These are phyloP conservation scores for Neurospora pannonica DNA, from an alignment of 495 filamentous ascomycete genomes.

Conservation along the genomic window DNA sequence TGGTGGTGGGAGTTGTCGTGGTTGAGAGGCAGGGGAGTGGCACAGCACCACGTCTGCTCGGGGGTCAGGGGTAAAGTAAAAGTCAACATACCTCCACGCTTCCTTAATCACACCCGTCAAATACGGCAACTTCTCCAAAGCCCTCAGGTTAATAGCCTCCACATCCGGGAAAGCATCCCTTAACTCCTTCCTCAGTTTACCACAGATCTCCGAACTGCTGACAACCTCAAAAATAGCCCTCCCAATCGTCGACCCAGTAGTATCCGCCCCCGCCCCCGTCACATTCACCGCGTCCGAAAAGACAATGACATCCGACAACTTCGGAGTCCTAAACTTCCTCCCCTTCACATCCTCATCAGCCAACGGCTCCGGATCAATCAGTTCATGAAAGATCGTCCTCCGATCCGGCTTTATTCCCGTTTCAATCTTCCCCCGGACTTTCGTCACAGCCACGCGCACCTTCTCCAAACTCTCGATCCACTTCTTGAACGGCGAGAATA, in stretches of 20 bases:
- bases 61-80: background rate
- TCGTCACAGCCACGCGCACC: slow-evolving; percentile 7
- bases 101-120: slow-evolving; percentile 27
- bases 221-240: slow-evolving; percentile 30
- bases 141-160: slow-evolving; percentile 3
- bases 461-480: slow-evolving; percentile 7
- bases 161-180: slow-evolving; percentile 23
- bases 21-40: background rate
- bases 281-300: slow-evolving; percentile 26
- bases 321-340: slow-evolving; percentile 11
- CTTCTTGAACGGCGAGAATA: slow-evolving; percentile 4
- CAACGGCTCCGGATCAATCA: slow-evolving; percentile 11
- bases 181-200: slow-evolving; percentile 23
- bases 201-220: slow-evolving; percentile 20
- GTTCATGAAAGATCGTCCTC: slow-evolving; percentile 19
- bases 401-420: slow-evolving; percentile 2
- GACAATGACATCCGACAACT: slow-evolving; percentile 12
- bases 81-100: slow-evolving; percentile 10
- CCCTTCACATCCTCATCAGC: slow-evolving; percentile 10
- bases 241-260: slow-evolving; percentile 30
- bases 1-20: background rate
- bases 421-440: slow-evolving; percentile 7
- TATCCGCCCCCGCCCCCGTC: slow-evolving; percentile 29
- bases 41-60: background rate
- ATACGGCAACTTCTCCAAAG: slow-evolving; percentile 24